These are phyloP conservation scores for Amaranthus hypochondriacus DNA, from an alignment of 148 eudicot species.

Conservation along the genomic window DNA sequence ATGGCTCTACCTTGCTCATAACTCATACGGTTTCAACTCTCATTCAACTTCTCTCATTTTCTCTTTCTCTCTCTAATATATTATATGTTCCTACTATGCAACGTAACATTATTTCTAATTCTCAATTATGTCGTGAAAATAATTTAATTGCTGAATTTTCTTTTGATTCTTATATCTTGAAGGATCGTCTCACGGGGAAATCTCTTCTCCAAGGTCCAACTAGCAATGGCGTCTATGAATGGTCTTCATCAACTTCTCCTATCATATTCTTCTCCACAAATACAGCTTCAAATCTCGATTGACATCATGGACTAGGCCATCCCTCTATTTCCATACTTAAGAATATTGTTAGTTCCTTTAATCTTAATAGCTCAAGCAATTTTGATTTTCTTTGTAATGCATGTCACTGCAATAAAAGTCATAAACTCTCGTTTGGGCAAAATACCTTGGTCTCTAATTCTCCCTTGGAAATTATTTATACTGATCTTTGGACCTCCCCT, in stretches of 20 bases:
- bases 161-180: not conserved
- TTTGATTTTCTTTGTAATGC: not conserved
- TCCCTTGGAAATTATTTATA: no score
- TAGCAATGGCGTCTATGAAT: not conserved
- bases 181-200: not conserved
- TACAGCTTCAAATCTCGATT: not conserved
- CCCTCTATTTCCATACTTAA: not conserved
- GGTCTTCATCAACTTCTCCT: not conserved
- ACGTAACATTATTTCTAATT: no score
- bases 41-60: no score
- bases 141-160: not conserved
- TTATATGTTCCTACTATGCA: no score
- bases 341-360: not conserved
- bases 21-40: no score
- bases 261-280: not conserved
- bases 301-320: not conserved
- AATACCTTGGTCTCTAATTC: no score
- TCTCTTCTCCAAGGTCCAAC: not conserved
- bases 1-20: no score
- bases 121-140: not conserved
- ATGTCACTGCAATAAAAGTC: not conserved
- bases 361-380: not conserved
- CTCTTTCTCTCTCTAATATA: no score
- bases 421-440: no score
- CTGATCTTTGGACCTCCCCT: no score